Conservation (phyloP, 345 rosid genomes). For the Corymbia maculata region DNA sequence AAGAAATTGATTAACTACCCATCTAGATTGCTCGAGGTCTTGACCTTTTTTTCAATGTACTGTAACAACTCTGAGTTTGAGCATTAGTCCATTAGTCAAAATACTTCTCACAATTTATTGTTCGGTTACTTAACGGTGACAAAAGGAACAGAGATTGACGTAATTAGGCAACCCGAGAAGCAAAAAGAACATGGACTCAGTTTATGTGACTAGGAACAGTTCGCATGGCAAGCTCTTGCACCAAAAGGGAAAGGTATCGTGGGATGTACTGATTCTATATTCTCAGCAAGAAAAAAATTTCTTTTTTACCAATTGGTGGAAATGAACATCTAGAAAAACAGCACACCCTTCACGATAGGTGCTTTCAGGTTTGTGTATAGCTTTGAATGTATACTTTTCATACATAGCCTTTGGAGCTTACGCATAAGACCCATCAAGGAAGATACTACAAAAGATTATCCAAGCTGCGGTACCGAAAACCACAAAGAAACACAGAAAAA, state of each 20-base stretch:
- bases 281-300: not conserved
- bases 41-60: not conserved
- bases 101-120: not conserved
- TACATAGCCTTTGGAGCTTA: conserved; percentile 11
- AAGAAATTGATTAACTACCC: not conserved
- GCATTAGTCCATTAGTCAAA: not conserved
- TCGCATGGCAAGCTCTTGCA: not conserved
- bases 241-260: not conserved
- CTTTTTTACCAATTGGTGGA: not conserved
- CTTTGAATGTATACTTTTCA: not conserved
- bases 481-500: conserved; percentile 19
- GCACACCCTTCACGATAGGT: not conserved
- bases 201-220: not conserved
- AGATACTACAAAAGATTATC: conserved; percentile 34
- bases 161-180: not conserved
- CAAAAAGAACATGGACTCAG: not conserved
- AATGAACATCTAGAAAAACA: not conserved
- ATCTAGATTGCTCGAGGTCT: not conserved
- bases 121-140: not conserved
- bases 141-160: not conserved
- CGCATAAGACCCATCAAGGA: conserved; percentile 35
- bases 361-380: not conserved
- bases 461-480: conserved; percentile 20
- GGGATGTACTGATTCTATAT: not conserved
- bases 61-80: not conserved